phyloP scores from a whole-genome alignment of 75 land plant species.

The Pseudotsuga menziesii region DNA sequence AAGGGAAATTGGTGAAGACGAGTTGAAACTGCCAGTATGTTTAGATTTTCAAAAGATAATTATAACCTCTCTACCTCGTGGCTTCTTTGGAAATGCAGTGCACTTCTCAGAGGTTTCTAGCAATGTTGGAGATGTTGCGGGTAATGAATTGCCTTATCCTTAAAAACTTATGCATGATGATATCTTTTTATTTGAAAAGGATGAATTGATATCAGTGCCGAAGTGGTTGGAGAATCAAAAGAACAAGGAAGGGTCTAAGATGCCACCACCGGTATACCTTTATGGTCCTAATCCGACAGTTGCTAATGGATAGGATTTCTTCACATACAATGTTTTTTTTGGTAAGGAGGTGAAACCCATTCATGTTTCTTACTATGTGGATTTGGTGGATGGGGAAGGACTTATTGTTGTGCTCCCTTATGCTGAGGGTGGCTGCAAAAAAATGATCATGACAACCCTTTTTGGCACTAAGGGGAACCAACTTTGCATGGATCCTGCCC shows the following conservation, averaged over 20 bases:
- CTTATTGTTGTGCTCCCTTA: too few species aligned
- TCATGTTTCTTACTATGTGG: too few species aligned
- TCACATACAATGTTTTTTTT: too few species aligned
- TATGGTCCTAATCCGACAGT: constrained; percentile 52
- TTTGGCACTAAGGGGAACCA: too few species aligned
- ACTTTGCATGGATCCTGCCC: too few species aligned
- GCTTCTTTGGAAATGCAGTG: constrained; percentile 51
- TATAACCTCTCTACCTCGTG: constrained; percentile 36
- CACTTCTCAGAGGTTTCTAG: constrained; percentile 29
- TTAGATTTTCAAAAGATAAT: constrained; percentile 36
- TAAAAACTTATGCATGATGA: constrained; percentile 19
- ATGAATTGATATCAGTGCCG: constrained; percentile 31
- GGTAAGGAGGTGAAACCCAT: too few species aligned
- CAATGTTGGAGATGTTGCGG: background rate
- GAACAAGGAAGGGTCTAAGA: constrained; percentile 24
- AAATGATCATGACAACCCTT: too few species aligned
- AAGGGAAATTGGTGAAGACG: background rate
- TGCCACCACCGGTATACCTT: constrained; percentile 25
- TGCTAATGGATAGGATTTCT: constrained; percentile 26
- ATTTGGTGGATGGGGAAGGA: too few species aligned
- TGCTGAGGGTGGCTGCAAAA: too few species aligned
- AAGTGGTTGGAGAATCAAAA: constrained; percentile 31
- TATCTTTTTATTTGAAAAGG: constrained; percentile 22
- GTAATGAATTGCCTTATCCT: constrained; percentile 7
- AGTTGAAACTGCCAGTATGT: constrained; percentile 23